phyloP scores from a whole-genome alignment of 1,284 basidiomycete species.

The Malassezia dermatis region DNA sequence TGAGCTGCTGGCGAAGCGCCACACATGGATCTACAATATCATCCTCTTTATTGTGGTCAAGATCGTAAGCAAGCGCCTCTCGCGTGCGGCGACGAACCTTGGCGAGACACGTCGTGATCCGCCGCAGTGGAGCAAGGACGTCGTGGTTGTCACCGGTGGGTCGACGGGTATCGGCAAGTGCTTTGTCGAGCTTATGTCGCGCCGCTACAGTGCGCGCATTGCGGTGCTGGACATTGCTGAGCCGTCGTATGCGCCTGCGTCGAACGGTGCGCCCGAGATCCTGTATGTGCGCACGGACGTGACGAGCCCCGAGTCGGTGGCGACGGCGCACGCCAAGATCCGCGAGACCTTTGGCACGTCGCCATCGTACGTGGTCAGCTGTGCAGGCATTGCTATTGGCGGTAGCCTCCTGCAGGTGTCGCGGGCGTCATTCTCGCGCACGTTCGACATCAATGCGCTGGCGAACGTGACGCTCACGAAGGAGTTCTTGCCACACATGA shows the following conservation, averaged over 20 bases:
- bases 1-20: slow-evolving; percentile 24
- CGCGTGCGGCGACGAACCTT: slow-evolving; percentile 34
- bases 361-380: slow-evolving; percentile 35
- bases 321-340: slow-evolving; percentile 30
- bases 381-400: slow-evolving; percentile 41
- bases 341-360: slow-evolving; percentile 27
- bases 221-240: slow-evolving; percentile 44
- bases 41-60: slow-evolving; percentile 29
- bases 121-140: slow-evolving; percentile 35
- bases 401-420: slow-evolving; percentile 34
- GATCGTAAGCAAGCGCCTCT: slow-evolving; percentile 27
- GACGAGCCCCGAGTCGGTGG: slow-evolving; percentile 28
- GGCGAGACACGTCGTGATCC: slow-evolving; percentile 26
- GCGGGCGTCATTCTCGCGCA: slow-evolving; percentile 20
- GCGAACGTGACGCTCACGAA: slow-evolving; percentile 37
- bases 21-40: slow-evolving; percentile 31
- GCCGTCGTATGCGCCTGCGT: slow-evolving; percentile 32
- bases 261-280: slow-evolving; percentile 35
- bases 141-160: slow-evolving; percentile 44
- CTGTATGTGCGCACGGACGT: slow-evolving; percentile 45
- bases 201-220: slow-evolving; percentile 29
- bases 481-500: slow-evolving; percentile 42
- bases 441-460: slow-evolving; percentile 42
- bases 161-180: slow-evolving; percentile 44
- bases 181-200: slow-evolving; percentile 36